Base-by-base conservation (phyloP, 225 moss, liverwort and hornwort species). In the Takakia lepidozioides region DNA sequence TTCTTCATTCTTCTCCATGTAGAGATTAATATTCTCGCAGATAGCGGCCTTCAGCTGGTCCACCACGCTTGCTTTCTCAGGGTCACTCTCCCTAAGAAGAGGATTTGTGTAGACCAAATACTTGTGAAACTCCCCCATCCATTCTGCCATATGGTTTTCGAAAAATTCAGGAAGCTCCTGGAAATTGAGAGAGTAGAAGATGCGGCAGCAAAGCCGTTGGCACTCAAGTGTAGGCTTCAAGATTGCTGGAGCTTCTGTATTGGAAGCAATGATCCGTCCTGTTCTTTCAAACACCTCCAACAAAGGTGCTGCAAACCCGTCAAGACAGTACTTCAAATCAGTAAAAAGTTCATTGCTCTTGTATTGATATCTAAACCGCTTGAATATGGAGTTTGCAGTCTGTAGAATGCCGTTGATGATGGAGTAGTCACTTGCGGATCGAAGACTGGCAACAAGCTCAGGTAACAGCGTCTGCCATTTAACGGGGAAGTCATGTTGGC, bases 1-100 rank as follows among this genome's bases (percentile, higher is more conserved):
- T 53, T 98, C 91, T 53, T 98, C 98, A 24, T 98, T 91, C 68
- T 98, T 98, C 65, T 98, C 98, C 91, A 98, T 81, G 51, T 98
- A 98, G 49, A 98, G 61, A 61, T 87, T 98, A 21, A 98, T 87
- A 48, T 98, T 98, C 67, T 98, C 98, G 60, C 98, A 98, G 3
- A 87, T 72, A 8, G 98, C 91, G 22, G 91, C 80, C 66, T 98
- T 91, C 0, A 98, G 69, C 22, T 87, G 82, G 68, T 98, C 98
- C 40, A 87, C 71, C 16, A 87, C 82, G 22, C 77, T 87, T 34
- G 77, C 57, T 58, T 91, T 85, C 32, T 61, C 67, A 3, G 59
- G 53, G 63, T 87, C 76, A 10, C 27, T 71, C 63, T 85, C 91
- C 22, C 69, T 62, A 60, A 77, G 14, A 21, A 70, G 40, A 24